phyloP scores from a whole-genome alignment of 2,329 filamentous ascomycete species.

The Whalleya microplaca region DNA sequence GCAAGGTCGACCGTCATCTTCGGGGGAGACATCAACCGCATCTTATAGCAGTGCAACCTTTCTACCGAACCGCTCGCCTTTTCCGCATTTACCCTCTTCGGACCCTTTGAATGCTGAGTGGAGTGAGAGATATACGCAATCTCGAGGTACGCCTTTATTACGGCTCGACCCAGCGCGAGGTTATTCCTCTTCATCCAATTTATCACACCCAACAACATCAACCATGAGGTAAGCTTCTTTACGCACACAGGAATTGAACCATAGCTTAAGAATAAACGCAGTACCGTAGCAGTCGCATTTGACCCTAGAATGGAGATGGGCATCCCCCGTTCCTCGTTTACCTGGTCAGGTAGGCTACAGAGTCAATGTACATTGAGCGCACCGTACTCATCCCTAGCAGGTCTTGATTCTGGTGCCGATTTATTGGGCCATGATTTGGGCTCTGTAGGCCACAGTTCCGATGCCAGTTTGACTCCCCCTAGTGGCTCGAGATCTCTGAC shows the following conservation, averaged over 20 bases:
- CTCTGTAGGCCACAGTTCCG: constrained; percentile 51
- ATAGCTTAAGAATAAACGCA: constrained; percentile 25
- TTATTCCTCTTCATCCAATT: constrained; percentile 30
- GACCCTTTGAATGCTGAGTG: constrained; percentile 37
- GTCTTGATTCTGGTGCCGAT: constrained; percentile 42
- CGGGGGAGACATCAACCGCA: constrained; percentile 27
- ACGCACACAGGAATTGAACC: background rate
- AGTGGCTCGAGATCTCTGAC: constrained; percentile 56
- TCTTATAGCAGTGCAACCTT: constrained; percentile 36
- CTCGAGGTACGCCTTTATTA: constrained; percentile 30
- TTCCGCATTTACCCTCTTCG: constrained; percentile 33
- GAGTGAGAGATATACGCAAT: constrained; percentile 26
- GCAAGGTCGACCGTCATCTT: constrained; percentile 26
- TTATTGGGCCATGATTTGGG: constrained; percentile 51
- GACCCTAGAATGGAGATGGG: constrained; percentile 57
- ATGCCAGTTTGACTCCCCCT: constrained; percentile 56
- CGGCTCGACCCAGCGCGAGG: constrained; percentile 40
- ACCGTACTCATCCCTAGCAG: constrained; percentile 1
- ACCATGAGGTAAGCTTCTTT: constrained; percentile 43
- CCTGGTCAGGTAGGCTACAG: constrained; percentile 46
- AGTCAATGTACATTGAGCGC: background rate
- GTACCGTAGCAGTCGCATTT: constrained; percentile 54
- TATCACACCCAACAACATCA: constrained; percentile 25
- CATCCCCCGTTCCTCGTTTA: constrained; percentile 50
- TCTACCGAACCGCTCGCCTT: constrained; percentile 32